Evolutionary conservation across 2,329 filamentous ascomycete species (phyloP).

Genomic region (Nothophaeocryptopus gaeumannii): DNA sequence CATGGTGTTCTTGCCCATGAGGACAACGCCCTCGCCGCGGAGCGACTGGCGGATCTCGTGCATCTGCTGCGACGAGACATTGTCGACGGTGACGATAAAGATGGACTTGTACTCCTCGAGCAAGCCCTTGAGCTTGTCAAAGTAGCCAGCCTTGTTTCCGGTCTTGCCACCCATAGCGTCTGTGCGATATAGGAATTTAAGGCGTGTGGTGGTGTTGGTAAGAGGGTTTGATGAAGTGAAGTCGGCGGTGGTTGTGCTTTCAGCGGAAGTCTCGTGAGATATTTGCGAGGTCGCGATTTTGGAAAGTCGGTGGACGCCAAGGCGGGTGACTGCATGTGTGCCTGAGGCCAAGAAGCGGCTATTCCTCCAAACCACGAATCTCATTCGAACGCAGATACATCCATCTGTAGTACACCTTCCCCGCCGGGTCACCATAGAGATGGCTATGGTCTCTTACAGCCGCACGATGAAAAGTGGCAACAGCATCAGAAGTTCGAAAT

Average conservation of each 20-base stretch:
- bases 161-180: slow-evolving; percentile 62
- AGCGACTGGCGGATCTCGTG: slow-evolving; percentile 97
- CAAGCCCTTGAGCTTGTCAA: slow-evolving; percentile 98
- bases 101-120: slow-evolving; percentile 95
- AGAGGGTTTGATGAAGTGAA: slow-evolving; percentile 2
- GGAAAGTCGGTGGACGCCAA: no score
- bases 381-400: no score
- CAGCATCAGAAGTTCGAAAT: no score
- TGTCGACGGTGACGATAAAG: slow-evolving; percentile 81
- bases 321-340: no score
- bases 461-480: no score
- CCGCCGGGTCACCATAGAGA: no score
- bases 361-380: no score
- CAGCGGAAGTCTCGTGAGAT: no score
- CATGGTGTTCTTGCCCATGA: slow-evolving; percentile 99
- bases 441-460: no score
- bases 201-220: slow-evolving; percentile 21
- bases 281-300: no score
- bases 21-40: slow-evolving; percentile 85
- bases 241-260: neutral
- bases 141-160: slow-evolving; percentile 92
- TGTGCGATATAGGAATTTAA: slow-evolving; percentile 37
- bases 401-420: no score
- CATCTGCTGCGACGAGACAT: slow-evolving; percentile 99
- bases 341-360: no score